A percentile compares a stretch with the other conserved stretches of the same genome.
Evolutionary conservation across 257 asterid species (phyloP).

Genomic region (Primulina eburnea): DNA sequence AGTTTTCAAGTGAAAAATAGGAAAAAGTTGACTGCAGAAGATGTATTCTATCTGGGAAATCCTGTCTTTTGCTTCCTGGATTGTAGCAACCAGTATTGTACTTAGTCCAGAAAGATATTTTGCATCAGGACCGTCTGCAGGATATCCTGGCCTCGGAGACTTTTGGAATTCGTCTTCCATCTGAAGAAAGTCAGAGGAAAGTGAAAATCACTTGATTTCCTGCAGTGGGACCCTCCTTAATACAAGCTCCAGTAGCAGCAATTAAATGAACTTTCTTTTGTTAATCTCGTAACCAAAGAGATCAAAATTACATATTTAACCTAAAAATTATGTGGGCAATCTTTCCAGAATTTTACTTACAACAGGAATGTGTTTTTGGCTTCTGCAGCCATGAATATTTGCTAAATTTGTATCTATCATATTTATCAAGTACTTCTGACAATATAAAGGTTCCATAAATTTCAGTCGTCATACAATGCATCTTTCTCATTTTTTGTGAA

Average conservation of each 20-base stretch:
- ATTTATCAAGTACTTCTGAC: neutral
- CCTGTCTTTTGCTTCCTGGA: slow-evolving; percentile 88
- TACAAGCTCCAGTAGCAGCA: slow-evolving; percentile 3
- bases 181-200: slow-evolving; percentile 21
- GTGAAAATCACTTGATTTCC: slow-evolving; percentile 19
- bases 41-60: slow-evolving; percentile 84
- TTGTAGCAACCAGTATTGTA: slow-evolving; percentile 79
- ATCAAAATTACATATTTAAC: neutral
- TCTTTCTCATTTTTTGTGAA: neutral
- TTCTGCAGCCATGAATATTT: neutral
- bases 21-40: slow-evolving; percentile 77
- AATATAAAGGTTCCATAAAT: neutral
- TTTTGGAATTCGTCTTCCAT: slow-evolving; percentile 53
- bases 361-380: slow-evolving; percentile 8
- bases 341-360: neutral
- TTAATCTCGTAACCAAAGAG: slow-evolving; percentile 1
- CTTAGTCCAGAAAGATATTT: slow-evolving; percentile 70
- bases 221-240: slow-evolving; percentile 13
- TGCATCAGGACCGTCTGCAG: slow-evolving; percentile 47
- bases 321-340: neutral
- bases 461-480: slow-evolving; percentile 14
- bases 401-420: slow-evolving; percentile 1
- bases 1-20: slow-evolving; percentile 46
- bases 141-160: slow-evolving; percentile 40
- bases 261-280: neutral